Evolutionary conservation across 2,329 filamentous ascomycete genomes (phyloP).

Genomic region (Coniochaeta hoffmannii): DNA sequence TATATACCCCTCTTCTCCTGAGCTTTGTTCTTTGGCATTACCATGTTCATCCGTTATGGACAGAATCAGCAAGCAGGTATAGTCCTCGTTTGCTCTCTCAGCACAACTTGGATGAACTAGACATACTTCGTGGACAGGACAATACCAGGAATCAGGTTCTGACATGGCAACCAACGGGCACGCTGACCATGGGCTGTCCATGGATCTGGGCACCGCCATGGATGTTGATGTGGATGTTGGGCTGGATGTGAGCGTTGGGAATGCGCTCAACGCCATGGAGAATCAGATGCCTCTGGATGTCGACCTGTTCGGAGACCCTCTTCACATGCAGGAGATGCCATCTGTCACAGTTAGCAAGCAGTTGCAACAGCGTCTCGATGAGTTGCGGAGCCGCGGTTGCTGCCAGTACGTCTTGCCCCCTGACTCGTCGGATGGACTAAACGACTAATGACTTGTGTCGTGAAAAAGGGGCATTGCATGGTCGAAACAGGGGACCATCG

Average conservation of each 20-base stretch:
- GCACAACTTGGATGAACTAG: not conserved
- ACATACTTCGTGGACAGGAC: not conserved
- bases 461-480: conserved; percentile 74
- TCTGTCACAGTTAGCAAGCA: conserved; percentile 42
- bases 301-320: conserved; percentile 1
- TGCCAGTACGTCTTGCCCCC: conserved; percentile 59
- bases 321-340: not conserved
- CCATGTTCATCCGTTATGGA: not conserved
- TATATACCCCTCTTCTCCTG: not conserved
- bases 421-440: not conserved
- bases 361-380: conserved; percentile 66
- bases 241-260: conserved; percentile 21
- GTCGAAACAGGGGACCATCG: conserved; percentile 83
- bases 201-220: conserved; percentile 43
- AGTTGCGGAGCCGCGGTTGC: conserved; percentile 67
- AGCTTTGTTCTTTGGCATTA: not conserved
- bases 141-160: no score
- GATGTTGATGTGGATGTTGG: conserved; percentile 23
- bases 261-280: conserved; percentile 38
- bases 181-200: not conserved
- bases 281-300: conserved; percentile 31
- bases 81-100: not conserved
- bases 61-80: not conserved
- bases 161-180: not conserved
- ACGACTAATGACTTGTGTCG: conserved; percentile 13